A percentile compares a stretch with the other conserved stretches of the same genome.
These are phyloP conservation scores for Cladophialophora carrionii DNA, from an alignment of 2,329 filamentous ascomycete genomes.

Conservation along the genomic window DNA sequence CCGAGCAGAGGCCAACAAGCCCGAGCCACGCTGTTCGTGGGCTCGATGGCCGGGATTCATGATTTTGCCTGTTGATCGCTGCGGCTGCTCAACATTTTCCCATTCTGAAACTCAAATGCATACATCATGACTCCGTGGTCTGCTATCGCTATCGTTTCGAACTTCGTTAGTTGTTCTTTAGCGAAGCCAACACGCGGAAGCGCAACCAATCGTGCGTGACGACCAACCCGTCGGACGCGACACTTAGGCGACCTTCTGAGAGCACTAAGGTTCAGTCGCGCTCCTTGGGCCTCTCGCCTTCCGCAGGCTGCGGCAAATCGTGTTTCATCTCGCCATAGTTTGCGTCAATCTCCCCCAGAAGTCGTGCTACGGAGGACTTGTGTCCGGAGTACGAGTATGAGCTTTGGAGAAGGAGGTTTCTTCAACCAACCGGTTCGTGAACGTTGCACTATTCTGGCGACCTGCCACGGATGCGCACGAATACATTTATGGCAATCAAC, in stretches of 20 bases:
- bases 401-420: constrained; percentile 1
- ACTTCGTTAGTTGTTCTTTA: constrained; percentile 27
- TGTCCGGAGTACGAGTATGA: too few relatives aligned
- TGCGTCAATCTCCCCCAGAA: constrained; percentile 19
- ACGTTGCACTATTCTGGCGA: neutral
- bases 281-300: constrained; percentile 7
- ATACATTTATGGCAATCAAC: neutral
- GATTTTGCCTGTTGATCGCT: neutral
- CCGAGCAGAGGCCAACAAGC: neutral
- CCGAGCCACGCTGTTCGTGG: neutral
- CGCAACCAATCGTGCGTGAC: constrained; percentile 10
- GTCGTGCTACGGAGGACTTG: neutral
- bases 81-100: constrained; percentile 2
- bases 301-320: constrained; percentile 31
- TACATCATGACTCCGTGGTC: constrained; percentile 1
- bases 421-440: neutral
- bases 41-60: neutral
- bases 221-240: constrained; percentile 6
- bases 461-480: neutral
- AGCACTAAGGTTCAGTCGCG: constrained; percentile 12
- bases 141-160: constrained; percentile 29
- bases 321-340: constrained; percentile 30
- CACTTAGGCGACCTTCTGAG: constrained; percentile 17
- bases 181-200: constrained; percentile 18
- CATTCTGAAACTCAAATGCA: constrained; percentile 4